Conservation (phyloP, 179 eudicot genomes). For the Heliamphora pulchella region DNA sequence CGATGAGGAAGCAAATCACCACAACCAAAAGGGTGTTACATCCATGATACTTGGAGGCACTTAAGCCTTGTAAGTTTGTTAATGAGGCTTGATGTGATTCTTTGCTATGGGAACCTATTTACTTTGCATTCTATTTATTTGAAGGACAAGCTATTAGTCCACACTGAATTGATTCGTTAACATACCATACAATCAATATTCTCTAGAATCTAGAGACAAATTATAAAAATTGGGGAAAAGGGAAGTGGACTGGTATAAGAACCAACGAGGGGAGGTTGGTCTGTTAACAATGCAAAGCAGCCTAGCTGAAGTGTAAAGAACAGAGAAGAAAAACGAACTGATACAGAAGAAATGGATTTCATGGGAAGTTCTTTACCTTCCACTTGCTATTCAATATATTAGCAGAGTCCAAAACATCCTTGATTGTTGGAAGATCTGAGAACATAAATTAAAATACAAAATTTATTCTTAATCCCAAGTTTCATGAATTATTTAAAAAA, state of each 20-base stretch:
- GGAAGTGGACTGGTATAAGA: background rate
- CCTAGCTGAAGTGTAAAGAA: background rate
- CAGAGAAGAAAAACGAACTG: background rate
- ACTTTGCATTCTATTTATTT: background rate
- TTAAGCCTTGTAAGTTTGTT: background rate
- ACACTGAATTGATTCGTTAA: background rate
- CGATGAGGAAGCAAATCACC: background rate
- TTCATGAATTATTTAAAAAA: background rate
- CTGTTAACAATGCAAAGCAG: background rate
- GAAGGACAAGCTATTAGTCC: background rate
- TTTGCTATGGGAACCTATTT: background rate
- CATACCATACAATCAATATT: background rate
- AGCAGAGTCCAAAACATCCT: constrained; percentile 62
- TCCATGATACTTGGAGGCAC: background rate
- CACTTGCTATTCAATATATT: constrained; percentile 66
- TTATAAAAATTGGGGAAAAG: background rate
- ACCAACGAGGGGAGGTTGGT: background rate
- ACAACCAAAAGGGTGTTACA: background rate
- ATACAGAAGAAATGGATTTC: background rate
- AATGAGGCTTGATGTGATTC: background rate
- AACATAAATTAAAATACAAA: constrained; percentile 13
- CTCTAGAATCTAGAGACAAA: background rate
- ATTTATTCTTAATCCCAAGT: background rate
- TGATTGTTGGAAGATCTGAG: constrained; percentile 75
- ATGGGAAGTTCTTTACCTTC: constrained; percentile 52